Evolutionary conservation across 2,329 filamentous ascomycete genomes (phyloP), one percentile per base, ranked within the genome.

Genomic region (Talaromyces sp.): DNA sequence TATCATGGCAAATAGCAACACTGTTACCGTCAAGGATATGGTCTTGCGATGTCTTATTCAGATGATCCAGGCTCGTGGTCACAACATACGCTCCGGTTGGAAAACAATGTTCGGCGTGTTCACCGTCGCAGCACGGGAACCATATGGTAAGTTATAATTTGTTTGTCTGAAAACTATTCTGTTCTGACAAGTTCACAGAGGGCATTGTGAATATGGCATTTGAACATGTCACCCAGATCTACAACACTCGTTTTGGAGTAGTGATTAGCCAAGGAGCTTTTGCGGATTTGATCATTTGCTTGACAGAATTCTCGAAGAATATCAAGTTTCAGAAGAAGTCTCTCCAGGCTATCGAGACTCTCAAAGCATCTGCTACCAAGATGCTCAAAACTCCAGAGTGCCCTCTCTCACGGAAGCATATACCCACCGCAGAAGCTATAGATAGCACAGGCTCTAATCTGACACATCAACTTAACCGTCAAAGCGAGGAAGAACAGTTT

Each of bases 81-180:
- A 97, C 73, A 97, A 97, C 66, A 99, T 99, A 68, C 87, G 93
- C 54, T 97, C 92, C 39, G 94, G 94, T 5, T 99, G 94, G 94
- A 88, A 94, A 70, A 97, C 95, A 19, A 99, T 99, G 93, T 97
- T 99, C 74, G 94, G 93, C 3, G 93, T 97, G 31, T 99, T 99
- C 70, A 97, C 93, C 1, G 91, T 97, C 37, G 94, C 95, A 28
- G 94, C 95, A 17, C 83, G 88, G 61, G 95, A 97, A 69, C 90
- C 89, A 15, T 92, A 96, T 70, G 82, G 81, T 84, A 76, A 65
- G 79, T 69, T 33, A 36, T 46, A 25, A 7, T 13, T 15, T n/a
- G 13, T n/a, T 17, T 13, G 19, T 10, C 19, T 41, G 19, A 41
- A 10, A 2, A n/a, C 15, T 15, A 13, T 17, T 1, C 52, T 22